phyloP scores from a whole-genome alignment of 306 rosid species.

The Cyclanthera cordifolia region DNA sequence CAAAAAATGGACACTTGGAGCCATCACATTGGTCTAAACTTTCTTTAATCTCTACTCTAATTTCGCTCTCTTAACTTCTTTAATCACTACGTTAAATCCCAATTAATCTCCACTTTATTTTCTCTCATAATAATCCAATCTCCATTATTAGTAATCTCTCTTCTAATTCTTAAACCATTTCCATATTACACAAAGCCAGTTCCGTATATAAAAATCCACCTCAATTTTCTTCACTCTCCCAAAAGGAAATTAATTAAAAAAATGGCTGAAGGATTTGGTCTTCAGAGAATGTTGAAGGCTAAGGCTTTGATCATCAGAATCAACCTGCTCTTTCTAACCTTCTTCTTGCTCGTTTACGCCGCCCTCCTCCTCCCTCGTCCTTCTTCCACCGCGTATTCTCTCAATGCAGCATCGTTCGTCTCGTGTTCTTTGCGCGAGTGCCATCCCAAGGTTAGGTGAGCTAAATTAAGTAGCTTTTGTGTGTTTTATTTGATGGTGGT shows the following conservation, averaged over 20 bases:
- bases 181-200: background rate
- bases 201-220: conserved; percentile 20
- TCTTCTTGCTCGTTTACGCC: conserved; percentile 45
- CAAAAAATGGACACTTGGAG: conserved; percentile 41
- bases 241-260: background rate
- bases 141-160: conserved; percentile 18
- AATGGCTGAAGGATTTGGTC: conserved; percentile 32
- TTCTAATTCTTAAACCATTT: conserved; percentile 11
- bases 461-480: conserved; percentile 12
- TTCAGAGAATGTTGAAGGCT: conserved; percentile 48
- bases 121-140: conserved; percentile 19
- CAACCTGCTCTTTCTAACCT: conserved; percentile 54
- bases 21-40: conserved; percentile 22
- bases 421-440: conserved; percentile 68
- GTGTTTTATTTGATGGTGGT: background rate
- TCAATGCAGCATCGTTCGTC: conserved; percentile 57
- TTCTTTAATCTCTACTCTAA: conserved; percentile 39
- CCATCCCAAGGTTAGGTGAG: conserved; percentile 97
- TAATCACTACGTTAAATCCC: conserved; percentile 39
- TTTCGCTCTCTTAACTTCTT: conserved; percentile 19
- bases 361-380: conserved; percentile 72
- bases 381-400: conserved; percentile 46
- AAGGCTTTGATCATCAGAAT: conserved; percentile 60
- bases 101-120: conserved; percentile 11
- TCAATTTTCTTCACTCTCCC: background rate